These are phyloP conservation scores for Blastocystis sp. DNA, from an alignment of 352 stramenopile species.

Conservation along the genomic window DNA sequence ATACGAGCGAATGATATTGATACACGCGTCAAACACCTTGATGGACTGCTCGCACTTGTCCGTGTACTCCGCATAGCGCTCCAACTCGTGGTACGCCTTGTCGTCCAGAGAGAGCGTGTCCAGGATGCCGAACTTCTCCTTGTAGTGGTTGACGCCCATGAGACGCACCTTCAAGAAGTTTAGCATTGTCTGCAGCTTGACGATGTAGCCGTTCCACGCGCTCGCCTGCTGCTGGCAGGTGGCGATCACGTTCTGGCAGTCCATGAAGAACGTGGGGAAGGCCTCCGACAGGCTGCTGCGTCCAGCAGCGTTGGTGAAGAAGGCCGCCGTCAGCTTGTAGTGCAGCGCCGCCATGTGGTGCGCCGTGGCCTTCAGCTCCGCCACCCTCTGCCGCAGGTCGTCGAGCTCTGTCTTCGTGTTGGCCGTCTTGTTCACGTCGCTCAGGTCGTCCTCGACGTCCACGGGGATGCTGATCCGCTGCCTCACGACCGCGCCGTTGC, in stretches of 20 bases:
- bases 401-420: background rate
- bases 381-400: background rate
- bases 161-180: background rate
- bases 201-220: background rate
- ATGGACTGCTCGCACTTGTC: background rate
- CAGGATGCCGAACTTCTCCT: background rate
- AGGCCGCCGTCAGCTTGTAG: background rate
- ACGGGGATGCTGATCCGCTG: background rate
- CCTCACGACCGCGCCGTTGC: background rate
- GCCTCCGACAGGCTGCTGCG: background rate
- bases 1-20: background rate
- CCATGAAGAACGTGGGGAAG: background rate
- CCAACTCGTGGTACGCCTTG: background rate
- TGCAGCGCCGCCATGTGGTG: background rate
- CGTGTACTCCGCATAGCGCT: background rate
- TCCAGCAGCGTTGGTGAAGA: background rate
- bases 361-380: slow-evolving; percentile 7
- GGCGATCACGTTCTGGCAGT: background rate
- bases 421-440: background rate
- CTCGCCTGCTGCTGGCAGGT: background rate
- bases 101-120: background rate
- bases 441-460: background rate
- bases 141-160: background rate
- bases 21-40: background rate
- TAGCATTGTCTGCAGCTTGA: background rate